Percentiles rank a stretch among this genome's conserved stretches.
Conservation (phyloP, 2,329 filamentous ascomycete species). For the Fusarium caatingaense region DNA sequence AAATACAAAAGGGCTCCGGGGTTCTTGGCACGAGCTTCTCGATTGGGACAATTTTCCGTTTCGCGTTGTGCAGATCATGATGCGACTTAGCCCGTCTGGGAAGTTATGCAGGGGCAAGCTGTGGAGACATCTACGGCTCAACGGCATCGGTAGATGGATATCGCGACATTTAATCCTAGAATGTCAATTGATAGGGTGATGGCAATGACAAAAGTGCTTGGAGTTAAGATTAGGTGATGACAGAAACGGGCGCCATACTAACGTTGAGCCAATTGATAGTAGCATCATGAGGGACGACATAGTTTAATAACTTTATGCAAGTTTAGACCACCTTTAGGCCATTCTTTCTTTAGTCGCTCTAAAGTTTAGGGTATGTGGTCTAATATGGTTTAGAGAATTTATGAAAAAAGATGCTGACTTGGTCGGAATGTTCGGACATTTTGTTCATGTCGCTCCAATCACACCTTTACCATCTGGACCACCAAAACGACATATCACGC, state of each 20-base stretch:
- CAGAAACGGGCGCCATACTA: not conserved
- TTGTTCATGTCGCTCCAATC: not conserved
- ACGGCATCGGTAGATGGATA: constrained; percentile 17
- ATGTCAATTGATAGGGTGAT: not conserved
- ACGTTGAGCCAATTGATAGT: not conserved
- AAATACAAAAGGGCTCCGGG: constrained; percentile 17
- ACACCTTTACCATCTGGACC: not conserved
- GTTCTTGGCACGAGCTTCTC: constrained; percentile 26
- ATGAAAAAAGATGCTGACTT: not conserved
- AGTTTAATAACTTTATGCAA: not conserved
- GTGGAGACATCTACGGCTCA: constrained; percentile 16
- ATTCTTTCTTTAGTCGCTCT: too few species aligned
- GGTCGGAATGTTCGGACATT: rapidly evolving
- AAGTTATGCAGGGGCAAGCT: constrained; percentile 9
- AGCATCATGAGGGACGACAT: not conserved
- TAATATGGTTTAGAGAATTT: rapidly evolving
- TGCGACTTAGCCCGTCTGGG: constrained; percentile 2
- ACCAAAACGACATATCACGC: rapidly evolving
- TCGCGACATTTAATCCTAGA: not conserved
- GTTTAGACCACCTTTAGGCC: not conserved
- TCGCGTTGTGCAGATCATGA: constrained; percentile 17
- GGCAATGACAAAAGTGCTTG: constrained; percentile 8
- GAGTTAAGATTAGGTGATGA: constrained; percentile 7
- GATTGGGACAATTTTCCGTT: constrained; percentile 20
- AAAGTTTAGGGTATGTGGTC: rapidly evolving